phyloP scores from a whole-genome alignment of 495 filamentous ascomycete species.

The Daldinia childiae region DNA sequence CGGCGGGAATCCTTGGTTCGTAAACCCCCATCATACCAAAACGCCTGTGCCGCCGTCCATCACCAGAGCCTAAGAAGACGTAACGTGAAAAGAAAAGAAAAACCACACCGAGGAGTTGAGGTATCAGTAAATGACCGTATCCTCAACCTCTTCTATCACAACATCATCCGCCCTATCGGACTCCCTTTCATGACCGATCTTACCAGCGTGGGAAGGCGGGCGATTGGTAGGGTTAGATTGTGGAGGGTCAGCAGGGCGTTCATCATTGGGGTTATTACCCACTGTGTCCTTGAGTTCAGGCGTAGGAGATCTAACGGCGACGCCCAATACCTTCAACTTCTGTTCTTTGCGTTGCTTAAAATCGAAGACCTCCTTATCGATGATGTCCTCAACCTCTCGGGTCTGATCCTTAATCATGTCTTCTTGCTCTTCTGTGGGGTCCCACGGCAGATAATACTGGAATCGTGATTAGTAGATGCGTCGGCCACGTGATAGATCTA shows the following conservation, averaged over 20 bases:
- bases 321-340: conserved; percentile 45
- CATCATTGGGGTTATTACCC: conserved; percentile 58
- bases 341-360: conserved; percentile 53
- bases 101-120: background rate
- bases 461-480: conserved; percentile 36
- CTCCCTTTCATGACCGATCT: conserved; percentile 53
- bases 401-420: conserved; percentile 59
- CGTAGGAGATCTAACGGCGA: conserved; percentile 35
- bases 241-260: conserved; percentile 57
- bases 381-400: conserved; percentile 54
- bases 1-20: conserved; percentile 4
- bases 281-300: conserved; percentile 46
- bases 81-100: conserved; percentile 11
- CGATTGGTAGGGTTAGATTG: conserved; percentile 47
- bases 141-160: conserved; percentile 79
- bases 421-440: conserved; percentile 66
- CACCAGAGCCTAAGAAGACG: background rate
- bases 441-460: conserved; percentile 92
- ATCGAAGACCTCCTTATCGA: conserved; percentile 56
- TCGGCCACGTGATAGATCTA: conserved; percentile 4
- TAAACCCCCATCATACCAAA: conserved; percentile 20
- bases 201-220: conserved; percentile 46
- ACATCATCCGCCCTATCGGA: conserved; percentile 76
- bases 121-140: conserved; percentile 83
- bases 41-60: conserved; percentile 23